Conservation (phyloP, 2,329 filamentous ascomycete genomes). For the Ceratocystis smalleyi region DNA sequence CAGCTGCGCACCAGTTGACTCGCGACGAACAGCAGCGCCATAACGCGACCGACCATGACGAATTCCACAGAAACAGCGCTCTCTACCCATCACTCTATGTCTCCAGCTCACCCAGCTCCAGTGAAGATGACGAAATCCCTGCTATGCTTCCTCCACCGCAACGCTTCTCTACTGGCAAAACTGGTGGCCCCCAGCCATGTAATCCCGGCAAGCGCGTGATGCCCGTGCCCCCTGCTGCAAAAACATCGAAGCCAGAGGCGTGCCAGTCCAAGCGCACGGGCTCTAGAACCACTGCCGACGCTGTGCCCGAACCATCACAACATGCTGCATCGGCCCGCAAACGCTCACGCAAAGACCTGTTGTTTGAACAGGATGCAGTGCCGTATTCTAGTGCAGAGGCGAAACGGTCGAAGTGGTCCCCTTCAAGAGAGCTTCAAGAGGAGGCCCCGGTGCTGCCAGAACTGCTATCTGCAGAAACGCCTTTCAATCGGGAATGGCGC, state of each 20-base stretch:
- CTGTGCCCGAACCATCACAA: not conserved
- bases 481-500: not conserved
- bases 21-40: no score
- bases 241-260: not conserved
- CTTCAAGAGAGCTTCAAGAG: not conserved
- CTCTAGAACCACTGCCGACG: not conserved
- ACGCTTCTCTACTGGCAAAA: constrained; percentile 9
- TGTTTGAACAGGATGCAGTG: not conserved
- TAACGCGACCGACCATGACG: not conserved
- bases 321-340: not conserved
- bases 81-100: not conserved
- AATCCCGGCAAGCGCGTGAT: constrained; percentile 4
- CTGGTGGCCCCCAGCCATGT: not conserved
- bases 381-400: not conserved
- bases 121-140: constrained; percentile 12
- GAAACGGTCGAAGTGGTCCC: not conserved
- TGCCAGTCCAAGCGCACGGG: not conserved
- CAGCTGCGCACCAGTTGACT: no score
- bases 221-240: not conserved
- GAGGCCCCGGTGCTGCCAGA: not conserved
- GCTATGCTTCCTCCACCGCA: constrained; percentile 10
- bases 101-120: not conserved
- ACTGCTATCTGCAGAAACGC: not conserved
- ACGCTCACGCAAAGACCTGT: not conserved
- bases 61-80: not conserved